Percentiles rank a stretch among this genome's conserved stretches.
Evolutionary conservation across 306 rosid genomes (phyloP).

Genomic region (Lagenaria siceraria): DNA sequence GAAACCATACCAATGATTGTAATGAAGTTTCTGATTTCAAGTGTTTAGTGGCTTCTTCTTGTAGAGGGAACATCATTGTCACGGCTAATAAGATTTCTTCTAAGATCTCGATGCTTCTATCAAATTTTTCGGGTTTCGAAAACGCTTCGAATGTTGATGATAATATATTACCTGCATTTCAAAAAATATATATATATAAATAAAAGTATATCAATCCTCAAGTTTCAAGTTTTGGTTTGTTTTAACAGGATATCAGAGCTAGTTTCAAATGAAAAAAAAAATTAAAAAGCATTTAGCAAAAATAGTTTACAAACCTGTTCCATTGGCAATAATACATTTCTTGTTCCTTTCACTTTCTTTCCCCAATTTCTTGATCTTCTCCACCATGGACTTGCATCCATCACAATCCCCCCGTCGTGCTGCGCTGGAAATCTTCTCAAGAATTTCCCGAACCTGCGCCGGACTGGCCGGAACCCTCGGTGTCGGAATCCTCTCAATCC

Average conservation of each 20-base stretch:
- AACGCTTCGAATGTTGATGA: constrained; percentile 18
- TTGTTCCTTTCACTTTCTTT: constrained; percentile 38
- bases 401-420: not conserved
- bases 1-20: constrained; percentile 23
- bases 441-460: constrained; percentile 8
- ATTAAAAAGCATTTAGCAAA: too few species aligned
- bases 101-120: constrained; percentile 11
- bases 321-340: constrained; percentile 16
- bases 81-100: constrained; percentile 27
- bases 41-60: constrained; percentile 16
- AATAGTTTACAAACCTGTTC: constrained; percentile 5
- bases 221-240: too few species aligned
- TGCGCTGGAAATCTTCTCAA: constrained; percentile 4
- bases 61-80: constrained; percentile 20
- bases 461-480: constrained; percentile 26
- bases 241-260: not conserved
- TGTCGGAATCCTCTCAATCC: constrained; percentile 39
- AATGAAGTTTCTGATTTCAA: constrained; percentile 21
- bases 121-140: not conserved
- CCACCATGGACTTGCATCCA: constrained; percentile 12
- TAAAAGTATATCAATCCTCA: not conserved
- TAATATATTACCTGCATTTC: not conserved
- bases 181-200: not conserved
- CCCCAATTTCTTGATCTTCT: constrained; percentile 14
- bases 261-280: too few species aligned